Conservation (phyloP, 73 alveolate species). For the Paramecium pentaurelia region DNA sequence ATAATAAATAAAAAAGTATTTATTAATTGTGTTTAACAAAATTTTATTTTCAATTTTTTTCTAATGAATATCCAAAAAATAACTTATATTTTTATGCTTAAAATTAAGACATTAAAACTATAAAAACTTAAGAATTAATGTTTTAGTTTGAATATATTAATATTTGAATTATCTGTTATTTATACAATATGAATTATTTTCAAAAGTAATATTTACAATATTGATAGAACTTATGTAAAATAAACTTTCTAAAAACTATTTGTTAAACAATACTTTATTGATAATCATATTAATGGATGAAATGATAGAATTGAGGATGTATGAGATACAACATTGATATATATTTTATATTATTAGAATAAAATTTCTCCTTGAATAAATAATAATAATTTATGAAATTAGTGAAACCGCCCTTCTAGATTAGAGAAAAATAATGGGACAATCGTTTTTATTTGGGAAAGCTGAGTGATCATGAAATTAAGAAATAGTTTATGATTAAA, state of each 20-base stretch:
- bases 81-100: too few species aligned
- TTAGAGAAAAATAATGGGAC: conserved; percentile 28
- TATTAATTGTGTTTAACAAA: too few species aligned
- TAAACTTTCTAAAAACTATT: background rate
- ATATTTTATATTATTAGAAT: background rate
- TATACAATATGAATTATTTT: too few species aligned
- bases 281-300: background rate
- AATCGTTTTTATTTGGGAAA: conserved; percentile 20
- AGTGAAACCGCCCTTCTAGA: conserved; percentile 20
- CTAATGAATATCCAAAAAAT: too few species aligned
- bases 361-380: background rate
- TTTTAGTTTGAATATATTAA: too few species aligned
- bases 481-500: background rate
- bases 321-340: background rate
- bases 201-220: background rate
- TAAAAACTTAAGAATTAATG: too few species aligned
- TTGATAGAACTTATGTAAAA: background rate
- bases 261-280: too few species aligned
- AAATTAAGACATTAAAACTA: too few species aligned
- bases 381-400: background rate
- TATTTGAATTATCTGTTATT: too few species aligned
- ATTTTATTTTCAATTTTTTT: too few species aligned
- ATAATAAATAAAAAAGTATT: too few species aligned
- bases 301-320: background rate
- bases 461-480: conserved; percentile 11